These are phyloP conservation scores for Inonotus hispidus DNA, from an alignment of 1,284 basidiomycete species.

Conservation along the genomic window DNA sequence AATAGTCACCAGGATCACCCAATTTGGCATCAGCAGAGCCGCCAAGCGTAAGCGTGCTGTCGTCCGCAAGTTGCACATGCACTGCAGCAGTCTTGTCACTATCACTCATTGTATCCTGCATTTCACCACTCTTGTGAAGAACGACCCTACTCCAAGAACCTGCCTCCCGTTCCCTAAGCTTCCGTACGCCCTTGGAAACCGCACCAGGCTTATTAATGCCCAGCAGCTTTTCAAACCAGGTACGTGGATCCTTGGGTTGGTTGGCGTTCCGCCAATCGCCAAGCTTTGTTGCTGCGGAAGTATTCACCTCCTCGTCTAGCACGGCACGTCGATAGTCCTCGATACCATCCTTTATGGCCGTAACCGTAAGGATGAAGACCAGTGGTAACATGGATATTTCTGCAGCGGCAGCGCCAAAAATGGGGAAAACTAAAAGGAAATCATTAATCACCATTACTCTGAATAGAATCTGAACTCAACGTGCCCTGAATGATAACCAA, in stretches of 20 bases:
- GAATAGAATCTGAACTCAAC: constrained; percentile 23
- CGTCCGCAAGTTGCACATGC: constrained; percentile 30
- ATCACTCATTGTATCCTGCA: constrained; percentile 24
- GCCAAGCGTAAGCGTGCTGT: constrained; percentile 38
- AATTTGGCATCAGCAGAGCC: constrained; percentile 36
- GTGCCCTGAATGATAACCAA: constrained; percentile 79
- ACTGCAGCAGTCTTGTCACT: constrained; percentile 27
- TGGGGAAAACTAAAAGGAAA: constrained; percentile 62
- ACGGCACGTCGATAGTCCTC: constrained; percentile 89
- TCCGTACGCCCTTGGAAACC: constrained; percentile 81
- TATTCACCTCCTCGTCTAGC: constrained; percentile 91
- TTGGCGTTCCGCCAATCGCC: constrained; percentile 90
- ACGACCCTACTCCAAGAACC: constrained; percentile 49
- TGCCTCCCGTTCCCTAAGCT: constrained; percentile 80
- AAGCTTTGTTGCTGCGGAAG: constrained; percentile 81
- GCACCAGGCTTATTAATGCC: constrained; percentile 64
- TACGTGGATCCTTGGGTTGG: constrained; percentile 72
- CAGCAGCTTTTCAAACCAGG: constrained; percentile 69
- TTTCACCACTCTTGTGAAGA: constrained; percentile 44
- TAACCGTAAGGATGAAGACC: constrained; percentile 82
- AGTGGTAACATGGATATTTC: constrained; percentile 85
- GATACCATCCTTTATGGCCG: constrained; percentile 91
- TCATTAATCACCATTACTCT: neutral
- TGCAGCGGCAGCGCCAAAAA: constrained; percentile 87
- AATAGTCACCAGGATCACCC: constrained; percentile 62